Conservation (phyloP, 2,329 filamentous ascomycete species). For the Fusarium praegraminearum region DNA sequence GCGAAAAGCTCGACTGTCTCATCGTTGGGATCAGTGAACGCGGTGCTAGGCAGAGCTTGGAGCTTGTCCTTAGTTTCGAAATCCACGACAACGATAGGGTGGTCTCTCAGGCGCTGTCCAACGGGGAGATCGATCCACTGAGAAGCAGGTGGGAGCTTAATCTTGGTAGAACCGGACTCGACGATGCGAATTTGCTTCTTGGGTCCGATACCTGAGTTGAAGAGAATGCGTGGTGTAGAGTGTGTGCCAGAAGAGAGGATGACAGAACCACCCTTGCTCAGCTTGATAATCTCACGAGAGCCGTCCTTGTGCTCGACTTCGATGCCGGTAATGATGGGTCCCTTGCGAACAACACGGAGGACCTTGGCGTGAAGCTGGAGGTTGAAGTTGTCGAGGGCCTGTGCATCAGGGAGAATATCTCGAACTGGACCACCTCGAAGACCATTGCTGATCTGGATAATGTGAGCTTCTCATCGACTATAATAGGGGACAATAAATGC, state of each 20-base stretch:
- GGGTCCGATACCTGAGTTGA: constrained; percentile 72
- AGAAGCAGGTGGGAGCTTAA: constrained; percentile 61
- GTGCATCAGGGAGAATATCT: constrained; percentile 74
- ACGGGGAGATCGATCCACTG: constrained; percentile 71
- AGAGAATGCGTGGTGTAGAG: constrained; percentile 74
- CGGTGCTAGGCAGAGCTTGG: constrained; percentile 34
- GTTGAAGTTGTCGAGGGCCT: constrained; percentile 71
- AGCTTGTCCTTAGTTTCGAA: constrained; percentile 48
- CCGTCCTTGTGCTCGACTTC: constrained; percentile 68
- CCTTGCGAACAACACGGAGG: constrained; percentile 72
- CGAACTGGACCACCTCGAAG: constrained; percentile 76
- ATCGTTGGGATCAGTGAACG: constrained; percentile 46
- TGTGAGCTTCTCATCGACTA: not conserved
- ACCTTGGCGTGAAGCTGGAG: constrained; percentile 74
- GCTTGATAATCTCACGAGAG: constrained; percentile 67
- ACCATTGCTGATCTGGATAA: constrained; percentile 68
- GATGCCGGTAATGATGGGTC: constrained; percentile 72
- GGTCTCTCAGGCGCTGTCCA: constrained; percentile 67
- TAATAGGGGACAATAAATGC: not conserved
- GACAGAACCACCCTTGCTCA: constrained; percentile 71
- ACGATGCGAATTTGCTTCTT: constrained; percentile 65
- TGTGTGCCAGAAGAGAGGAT: constrained; percentile 76
- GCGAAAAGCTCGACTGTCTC: constrained; percentile 50
- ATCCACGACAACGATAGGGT: constrained; percentile 54
- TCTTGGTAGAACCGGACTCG: constrained; percentile 58